These are phyloP conservation scores for Beauveria scarabaeidicola DNA, from an alignment of 2,329 filamentous ascomycete genomes.

Conservation along the genomic window DNA sequence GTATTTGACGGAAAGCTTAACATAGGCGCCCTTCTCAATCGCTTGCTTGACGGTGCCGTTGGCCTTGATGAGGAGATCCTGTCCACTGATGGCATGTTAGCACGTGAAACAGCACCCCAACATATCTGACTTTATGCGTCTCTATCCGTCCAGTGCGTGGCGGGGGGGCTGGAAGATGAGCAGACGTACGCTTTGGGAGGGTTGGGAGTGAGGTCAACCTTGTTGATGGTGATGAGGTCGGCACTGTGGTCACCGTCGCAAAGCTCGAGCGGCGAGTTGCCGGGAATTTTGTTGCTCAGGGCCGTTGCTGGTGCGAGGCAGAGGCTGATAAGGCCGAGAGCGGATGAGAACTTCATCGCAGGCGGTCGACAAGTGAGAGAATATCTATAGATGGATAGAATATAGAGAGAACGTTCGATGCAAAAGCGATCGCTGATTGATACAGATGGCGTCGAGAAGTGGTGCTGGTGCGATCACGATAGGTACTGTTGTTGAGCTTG, in stretches of 20 bases:
- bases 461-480: not conserved
- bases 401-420: not conserved
- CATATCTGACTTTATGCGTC: not conserved
- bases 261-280: slow-evolving; percentile 76
- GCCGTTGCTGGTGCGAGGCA: slow-evolving; percentile 37
- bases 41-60: slow-evolving; percentile 63
- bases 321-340: slow-evolving; percentile 38
- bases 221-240: slow-evolving; percentile 68
- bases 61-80: slow-evolving; percentile 70
- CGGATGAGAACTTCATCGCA: slow-evolving; percentile 29
- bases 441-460: not conserved
- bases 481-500: not conserved
- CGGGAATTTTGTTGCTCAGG: slow-evolving; percentile 58
- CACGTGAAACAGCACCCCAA: slow-evolving; percentile 3
- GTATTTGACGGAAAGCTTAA: slow-evolving; percentile 83
- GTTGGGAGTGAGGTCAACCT: slow-evolving; percentile 76
- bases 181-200: slow-evolving; percentile 71
- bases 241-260: slow-evolving; percentile 58
- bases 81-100: slow-evolving; percentile 48
- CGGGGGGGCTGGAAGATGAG: not conserved
- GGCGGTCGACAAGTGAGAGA: not conserved
- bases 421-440: not conserved
- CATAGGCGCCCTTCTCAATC: slow-evolving; percentile 71
- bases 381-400: not conserved
- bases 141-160: not conserved